Evolutionary conservation across 352 stramenopile species (phyloP).

Genomic region (Phytophthora cryptogea): DNA sequence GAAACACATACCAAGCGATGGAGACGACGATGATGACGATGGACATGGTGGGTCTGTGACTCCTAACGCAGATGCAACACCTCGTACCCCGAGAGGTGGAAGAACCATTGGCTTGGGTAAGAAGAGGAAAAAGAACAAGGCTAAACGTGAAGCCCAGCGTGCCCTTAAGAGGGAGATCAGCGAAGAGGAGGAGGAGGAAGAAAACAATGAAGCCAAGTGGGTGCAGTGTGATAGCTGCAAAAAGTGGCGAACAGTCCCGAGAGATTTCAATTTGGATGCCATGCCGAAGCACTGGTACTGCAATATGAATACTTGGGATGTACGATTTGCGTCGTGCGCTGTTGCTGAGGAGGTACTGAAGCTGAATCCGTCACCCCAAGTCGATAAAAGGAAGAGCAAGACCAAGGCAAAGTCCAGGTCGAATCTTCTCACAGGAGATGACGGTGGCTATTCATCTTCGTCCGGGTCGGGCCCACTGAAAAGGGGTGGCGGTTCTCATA

Average conservation of each 20-base stretch:
- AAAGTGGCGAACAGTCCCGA: constrained; percentile 95
- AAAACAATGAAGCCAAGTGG: constrained; percentile 87
- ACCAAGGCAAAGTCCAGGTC: constrained; percentile 42
- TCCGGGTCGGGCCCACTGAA: constrained; percentile 36
- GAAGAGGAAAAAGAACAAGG: constrained; percentile 73
- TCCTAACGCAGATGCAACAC: constrained; percentile 24
- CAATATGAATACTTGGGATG: constrained; percentile 94
- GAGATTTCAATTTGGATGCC: constrained; percentile 82
- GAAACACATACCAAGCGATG: constrained; percentile 41
- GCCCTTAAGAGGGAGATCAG: constrained; percentile 27
- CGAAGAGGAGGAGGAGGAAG: constrained; percentile 34
- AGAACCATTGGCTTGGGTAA: constrained; percentile 32
- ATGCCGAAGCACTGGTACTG: constrained; percentile 97
- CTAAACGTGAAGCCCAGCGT: constrained; percentile 30
- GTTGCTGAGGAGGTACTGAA: constrained; percentile 90
- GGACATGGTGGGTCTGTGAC: constrained; percentile 24
- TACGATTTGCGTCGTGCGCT: constrained; percentile 82
- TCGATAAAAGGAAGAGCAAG: constrained; percentile 35
- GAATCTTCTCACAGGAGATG: constrained; percentile 25
- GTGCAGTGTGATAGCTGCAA: constrained; percentile 96
- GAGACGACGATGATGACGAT: constrained; percentile 62
- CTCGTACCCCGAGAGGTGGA: constrained; percentile 17
- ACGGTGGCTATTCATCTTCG: constrained; percentile 43
- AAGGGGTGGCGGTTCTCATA: constrained; percentile 26
- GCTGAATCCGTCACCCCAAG: constrained; percentile 27